Evolutionary conservation across 179 eudicot genomes (phyloP), one percentile per base, ranked within the genome.

Genomic region (Spinacia oleracea): DNA sequence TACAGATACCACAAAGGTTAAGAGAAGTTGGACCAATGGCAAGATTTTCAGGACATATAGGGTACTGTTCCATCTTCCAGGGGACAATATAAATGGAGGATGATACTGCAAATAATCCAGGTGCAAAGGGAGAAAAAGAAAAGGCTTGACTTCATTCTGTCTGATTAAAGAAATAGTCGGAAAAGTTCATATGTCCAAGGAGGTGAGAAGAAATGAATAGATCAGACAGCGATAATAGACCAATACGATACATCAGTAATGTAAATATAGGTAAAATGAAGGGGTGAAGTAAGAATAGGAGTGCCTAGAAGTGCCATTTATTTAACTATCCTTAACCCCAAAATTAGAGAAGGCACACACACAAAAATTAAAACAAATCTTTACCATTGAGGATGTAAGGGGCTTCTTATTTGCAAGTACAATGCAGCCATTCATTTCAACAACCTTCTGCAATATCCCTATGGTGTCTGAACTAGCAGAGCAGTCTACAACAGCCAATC

Each of bases 331-430:
- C 42, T n/a, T 10, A 62, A 50, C 5, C 78, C 78, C 65, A 9
- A 46, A 35, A 48, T 9, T 8, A 38, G 29, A 38, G 56, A n/a
- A 14, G 29, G n/a, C 21, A 20, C 21, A 35, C 45, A 25, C 55
- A 16, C 7, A 53, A 53, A 20, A 16, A 53, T 53, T 15, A 23
- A 21, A n/a, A 20, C 9, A 23, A 14, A 6, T 69, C n/a, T 46
- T 86, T 90, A 90, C 99, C 96, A 93, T 62, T 79, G 97, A 82
- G 69, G 93, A 87, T 77, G 97, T 87, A 77, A 93, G 94, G 83
- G 99, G 97, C 86, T 91, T 96, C 87, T 96, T 96, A 85, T 96
- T 96, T 70, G 99, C 99, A 85, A 96, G 83, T 71, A 92, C 94
- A 75, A 88, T 85, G 82, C 97, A 86, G 83, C 98, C 85, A 66